These are phyloP conservation scores for Lachnellula cervina DNA, from an alignment of 2,329 filamentous ascomycete species.

Conservation along the genomic window DNA sequence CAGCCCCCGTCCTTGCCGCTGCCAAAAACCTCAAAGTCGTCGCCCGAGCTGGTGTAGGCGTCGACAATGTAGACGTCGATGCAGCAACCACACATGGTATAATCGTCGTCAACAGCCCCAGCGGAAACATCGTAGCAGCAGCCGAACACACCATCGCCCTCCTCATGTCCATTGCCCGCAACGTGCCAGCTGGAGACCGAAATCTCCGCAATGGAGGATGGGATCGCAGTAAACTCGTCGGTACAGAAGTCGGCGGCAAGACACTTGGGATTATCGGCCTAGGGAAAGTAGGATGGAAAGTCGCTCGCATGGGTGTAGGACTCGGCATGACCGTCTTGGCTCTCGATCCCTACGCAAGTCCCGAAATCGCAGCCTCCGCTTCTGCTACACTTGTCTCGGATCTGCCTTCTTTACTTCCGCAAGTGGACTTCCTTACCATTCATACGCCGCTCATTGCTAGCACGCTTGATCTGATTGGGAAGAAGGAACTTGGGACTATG, in stretches of 20 bases:
- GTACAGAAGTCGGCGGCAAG: constrained; percentile 74
- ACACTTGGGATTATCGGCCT: constrained; percentile 71
- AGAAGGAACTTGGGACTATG: constrained; percentile 63
- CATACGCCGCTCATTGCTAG: constrained; percentile 76
- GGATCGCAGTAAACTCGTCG: constrained; percentile 70
- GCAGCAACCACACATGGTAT: constrained; percentile 69
- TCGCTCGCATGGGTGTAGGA: constrained; percentile 73
- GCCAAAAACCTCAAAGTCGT: constrained; percentile 70
- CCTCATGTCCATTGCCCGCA: constrained; percentile 67
- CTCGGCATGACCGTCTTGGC: constrained; percentile 72
- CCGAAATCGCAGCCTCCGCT: constrained; percentile 63
- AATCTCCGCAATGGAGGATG: constrained; percentile 67
- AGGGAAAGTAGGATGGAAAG: constrained; percentile 78
- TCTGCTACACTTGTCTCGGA: constrained; percentile 59
- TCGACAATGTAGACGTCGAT: constrained; percentile 76
- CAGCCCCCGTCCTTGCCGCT: constrained; percentile 58
- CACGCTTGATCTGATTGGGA: constrained; percentile 68
- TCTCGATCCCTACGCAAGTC: constrained; percentile 72
- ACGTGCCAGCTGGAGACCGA: constrained; percentile 66
- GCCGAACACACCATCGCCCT: constrained; percentile 74
- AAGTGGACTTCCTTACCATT: constrained; percentile 72
- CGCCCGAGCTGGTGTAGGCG: constrained; percentile 69
- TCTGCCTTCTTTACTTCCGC: constrained; percentile 57
- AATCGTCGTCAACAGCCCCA: constrained; percentile 74
- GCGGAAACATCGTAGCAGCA: constrained; percentile 75